Conservation (phyloP, 2,329 filamentous ascomycete genomes). For the Paraconiothyrium brasiliense region DNA sequence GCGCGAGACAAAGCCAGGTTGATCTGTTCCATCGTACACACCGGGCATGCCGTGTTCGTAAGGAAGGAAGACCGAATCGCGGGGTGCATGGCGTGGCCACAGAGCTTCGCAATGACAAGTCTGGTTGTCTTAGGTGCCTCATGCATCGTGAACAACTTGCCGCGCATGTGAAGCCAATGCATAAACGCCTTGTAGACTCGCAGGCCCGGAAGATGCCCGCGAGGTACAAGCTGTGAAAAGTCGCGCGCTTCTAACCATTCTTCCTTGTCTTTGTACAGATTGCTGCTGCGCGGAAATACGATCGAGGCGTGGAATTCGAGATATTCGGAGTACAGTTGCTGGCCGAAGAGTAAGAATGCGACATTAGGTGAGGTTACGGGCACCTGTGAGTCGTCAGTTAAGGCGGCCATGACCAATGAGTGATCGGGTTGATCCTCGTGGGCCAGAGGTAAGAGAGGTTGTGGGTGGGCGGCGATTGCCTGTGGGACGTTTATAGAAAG, state of each 20-base stretch:
- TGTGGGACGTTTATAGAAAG: neutral
- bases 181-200: slow-evolving; percentile 1
- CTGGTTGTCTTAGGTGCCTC: neutral
- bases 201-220: neutral
- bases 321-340: slow-evolving; percentile 1
- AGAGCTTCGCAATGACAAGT: neutral
- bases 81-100: slow-evolving; percentile 1
- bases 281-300: neutral
- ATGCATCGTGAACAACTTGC: neutral
- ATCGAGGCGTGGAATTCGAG: neutral
- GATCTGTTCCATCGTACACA: neutral
- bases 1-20: neutral
- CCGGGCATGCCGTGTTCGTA: neutral
- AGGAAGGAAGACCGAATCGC: neutral
- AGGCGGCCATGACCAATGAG: neutral
- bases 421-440: neutral
- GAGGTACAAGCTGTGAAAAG: neutral
- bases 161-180: neutral
- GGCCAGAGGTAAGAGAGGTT: neutral
- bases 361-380: neutral
- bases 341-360: slow-evolving; percentile 5
- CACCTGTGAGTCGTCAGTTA: neutral
- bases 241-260: neutral
- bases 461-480: neutral
- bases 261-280: neutral